Base-by-base conservation (phyloP, 2,329 filamentous ascomycete genomes). In the Celoporthe dispersa region DNA sequence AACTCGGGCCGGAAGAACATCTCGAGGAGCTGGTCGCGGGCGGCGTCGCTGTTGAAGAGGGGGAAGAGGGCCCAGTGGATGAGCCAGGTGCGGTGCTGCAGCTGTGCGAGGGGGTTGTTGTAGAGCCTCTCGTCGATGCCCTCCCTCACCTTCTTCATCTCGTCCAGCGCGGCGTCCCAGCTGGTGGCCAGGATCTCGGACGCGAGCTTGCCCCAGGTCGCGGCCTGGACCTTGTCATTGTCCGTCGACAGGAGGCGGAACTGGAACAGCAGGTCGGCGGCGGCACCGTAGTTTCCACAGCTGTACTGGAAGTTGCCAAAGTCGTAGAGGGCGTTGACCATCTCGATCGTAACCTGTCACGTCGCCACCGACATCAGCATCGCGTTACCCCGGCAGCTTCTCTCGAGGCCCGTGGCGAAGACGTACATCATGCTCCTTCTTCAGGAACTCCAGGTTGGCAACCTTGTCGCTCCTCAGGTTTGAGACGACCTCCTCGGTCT, bases 11-110 rank as follows among this genome's bases (percentile, higher is more conserved):
- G 97, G 89, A 99, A 98, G 88, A 98, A 96, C 80, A 98, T 90
- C 77, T 99, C 96, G 79, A 96, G 93, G 77, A 99, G 88, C 76
- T 90, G 89, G 79, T 99, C 96, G 78, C 95, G 94, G 70, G 94
- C 93, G 74, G 90, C 87, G 78, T 98, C 95, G 84, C 93, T 91
- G 90, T 99, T 98, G 89, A 98, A 99, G 84, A 98, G 94, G 73
- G 96, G 95, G 89, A 98, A 99, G 72, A 99, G 91, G 61, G 93
- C 91, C 94, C 96, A 99, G 92, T 99, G 96, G 77, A 97, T 92
- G 78, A 99, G 87, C 93, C 95, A 97, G 70, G 94, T 97, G 79
- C 96, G 93, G 87, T 98, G 95, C 81, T 95, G 92, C 73, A 99
- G 91, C 85, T 99, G 96, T 71, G 93, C 94, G 74, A 98, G 89